These are phyloP conservation scores for Sanghuangporus weigelae DNA, from an alignment of 1,284 basidiomycete species.

Conservation along the genomic window DNA sequence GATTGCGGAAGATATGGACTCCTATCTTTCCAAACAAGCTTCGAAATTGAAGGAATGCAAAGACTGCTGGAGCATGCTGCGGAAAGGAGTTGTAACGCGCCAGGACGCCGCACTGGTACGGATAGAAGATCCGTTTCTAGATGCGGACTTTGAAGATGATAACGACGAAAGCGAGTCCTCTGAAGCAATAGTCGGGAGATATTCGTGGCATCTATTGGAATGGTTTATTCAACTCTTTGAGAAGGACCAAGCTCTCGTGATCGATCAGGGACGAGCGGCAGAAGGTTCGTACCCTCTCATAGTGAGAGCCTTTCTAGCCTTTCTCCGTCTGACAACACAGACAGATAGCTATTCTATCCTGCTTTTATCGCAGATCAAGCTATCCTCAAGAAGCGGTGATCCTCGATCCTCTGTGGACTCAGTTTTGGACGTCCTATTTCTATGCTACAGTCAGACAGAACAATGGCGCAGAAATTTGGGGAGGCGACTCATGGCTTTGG, in stretches of 20 bases:
- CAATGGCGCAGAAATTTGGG: slow-evolving; percentile 39
- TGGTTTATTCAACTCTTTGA: slow-evolving; percentile 65
- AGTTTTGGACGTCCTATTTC: slow-evolving; percentile 52
- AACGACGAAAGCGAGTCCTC: slow-evolving; percentile 23
- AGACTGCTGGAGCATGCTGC: slow-evolving; percentile 57
- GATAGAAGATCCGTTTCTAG: slow-evolving; percentile 21
- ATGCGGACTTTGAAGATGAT: slow-evolving; percentile 20
- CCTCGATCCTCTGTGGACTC: slow-evolving; percentile 53
- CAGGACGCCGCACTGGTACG: slow-evolving; percentile 20
- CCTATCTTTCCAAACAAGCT: slow-evolving; percentile 49
- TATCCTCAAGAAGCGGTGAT: slow-evolving; percentile 35
- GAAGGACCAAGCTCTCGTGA: slow-evolving; percentile 44
- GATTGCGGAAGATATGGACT: slow-evolving; percentile 43
- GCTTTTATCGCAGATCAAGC: slow-evolving; percentile 61
- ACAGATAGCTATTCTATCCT: slow-evolving; percentile 53
- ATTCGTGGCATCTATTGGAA: slow-evolving; percentile 60
- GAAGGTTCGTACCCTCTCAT: slow-evolving; percentile 27
- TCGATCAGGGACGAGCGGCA: slow-evolving; percentile 20
- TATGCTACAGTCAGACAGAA: slow-evolving; percentile 42
- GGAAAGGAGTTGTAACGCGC: slow-evolving; percentile 44
- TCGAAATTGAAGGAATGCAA: slow-evolving; percentile 46
- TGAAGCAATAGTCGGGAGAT: slow-evolving; percentile 41
- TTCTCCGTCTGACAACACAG: background rate
- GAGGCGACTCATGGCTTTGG: slow-evolving; percentile 45
- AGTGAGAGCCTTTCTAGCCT: background rate